phyloP scores from a whole-genome alignment of 805 yeast species.

The Pichia insulana region DNA sequence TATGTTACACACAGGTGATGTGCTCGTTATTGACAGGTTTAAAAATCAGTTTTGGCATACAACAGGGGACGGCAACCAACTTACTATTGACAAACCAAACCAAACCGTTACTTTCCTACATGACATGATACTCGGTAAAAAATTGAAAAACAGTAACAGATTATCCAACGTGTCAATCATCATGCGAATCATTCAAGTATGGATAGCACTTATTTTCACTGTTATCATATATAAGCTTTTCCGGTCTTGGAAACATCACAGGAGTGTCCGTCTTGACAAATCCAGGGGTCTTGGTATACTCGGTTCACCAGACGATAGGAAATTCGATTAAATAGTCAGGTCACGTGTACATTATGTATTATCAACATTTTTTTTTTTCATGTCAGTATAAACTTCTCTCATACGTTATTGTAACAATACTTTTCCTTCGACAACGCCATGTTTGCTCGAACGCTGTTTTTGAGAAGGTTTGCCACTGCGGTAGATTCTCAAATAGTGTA shows the following conservation, averaged over 20 bases:
- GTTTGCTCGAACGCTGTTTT: not conserved
- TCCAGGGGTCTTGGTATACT: constrained; percentile 14
- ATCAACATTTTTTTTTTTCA: not conserved
- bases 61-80: constrained; percentile 6
- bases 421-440: not conserved
- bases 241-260: not conserved
- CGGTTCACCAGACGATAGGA: constrained; percentile 6
- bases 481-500: not conserved
- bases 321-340: not conserved
- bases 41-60: constrained; percentile 19
- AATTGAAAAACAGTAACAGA: constrained; percentile 1
- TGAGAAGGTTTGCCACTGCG: constrained; percentile 2
- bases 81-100: constrained; percentile 8
- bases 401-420: not conserved
- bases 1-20: constrained; percentile 43
- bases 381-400: not conserved
- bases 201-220: not conserved
- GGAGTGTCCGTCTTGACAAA: constrained; percentile 7
- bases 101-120: constrained; percentile 11
- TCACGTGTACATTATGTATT: not conserved
- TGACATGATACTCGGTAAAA: constrained; percentile 6
- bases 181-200: not conserved
- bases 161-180: constrained; percentile 1
- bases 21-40: constrained; percentile 40
- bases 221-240: not conserved